Evolutionary conservation across 2,329 filamentous ascomycete genomes (phyloP).

Genomic region (Arthrobotrys musiformis): DNA sequence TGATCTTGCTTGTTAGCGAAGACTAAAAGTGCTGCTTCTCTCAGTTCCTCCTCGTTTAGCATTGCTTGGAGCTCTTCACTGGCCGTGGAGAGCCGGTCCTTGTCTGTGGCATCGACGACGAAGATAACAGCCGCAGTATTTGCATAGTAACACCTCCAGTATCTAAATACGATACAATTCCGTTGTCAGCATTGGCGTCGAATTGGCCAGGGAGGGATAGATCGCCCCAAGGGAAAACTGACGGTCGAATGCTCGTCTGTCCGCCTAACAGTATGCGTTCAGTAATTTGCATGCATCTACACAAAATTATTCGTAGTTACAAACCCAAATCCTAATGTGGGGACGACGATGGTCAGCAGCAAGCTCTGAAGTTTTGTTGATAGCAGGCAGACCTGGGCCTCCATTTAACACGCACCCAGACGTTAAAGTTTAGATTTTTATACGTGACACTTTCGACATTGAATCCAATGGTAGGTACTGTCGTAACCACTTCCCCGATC

Average conservation of each 20-base stretch:
- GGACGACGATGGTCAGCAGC: not conserved
- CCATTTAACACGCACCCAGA: slow-evolving; percentile 76
- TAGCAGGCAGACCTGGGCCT: not conserved
- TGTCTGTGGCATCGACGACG: slow-evolving; percentile 97
- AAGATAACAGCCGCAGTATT: slow-evolving; percentile 99
- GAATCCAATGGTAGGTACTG: slow-evolving; percentile 98
- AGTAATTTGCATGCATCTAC: slow-evolving; percentile 1
- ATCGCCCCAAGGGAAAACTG: not conserved
- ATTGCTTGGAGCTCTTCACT: slow-evolving; percentile 92
- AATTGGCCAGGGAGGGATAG: too few relatives aligned
- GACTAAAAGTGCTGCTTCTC: slow-evolving; percentile 89
- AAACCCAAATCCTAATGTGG: slow-evolving; percentile 36
- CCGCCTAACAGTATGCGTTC: slow-evolving; percentile 67
- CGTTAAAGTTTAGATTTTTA: slow-evolving; percentile 98
- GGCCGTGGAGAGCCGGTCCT: slow-evolving; percentile 90
- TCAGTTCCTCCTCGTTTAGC: slow-evolving; percentile 96
- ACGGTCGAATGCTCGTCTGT: slow-evolving; percentile 94
- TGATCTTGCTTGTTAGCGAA: slow-evolving; percentile 99
- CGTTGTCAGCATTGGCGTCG: not conserved
- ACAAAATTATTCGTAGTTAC: not conserved
- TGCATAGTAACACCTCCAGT: slow-evolving; percentile 99
- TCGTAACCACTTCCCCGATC: slow-evolving; percentile 99
- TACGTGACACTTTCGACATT: slow-evolving; percentile 99
- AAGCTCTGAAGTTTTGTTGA: not conserved
- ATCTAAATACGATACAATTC: slow-evolving; percentile 62